These are phyloP conservation scores for Tuber microsphaerosporum DNA, from an alignment of 495 filamentous ascomycete species.

Conservation along the genomic window DNA sequence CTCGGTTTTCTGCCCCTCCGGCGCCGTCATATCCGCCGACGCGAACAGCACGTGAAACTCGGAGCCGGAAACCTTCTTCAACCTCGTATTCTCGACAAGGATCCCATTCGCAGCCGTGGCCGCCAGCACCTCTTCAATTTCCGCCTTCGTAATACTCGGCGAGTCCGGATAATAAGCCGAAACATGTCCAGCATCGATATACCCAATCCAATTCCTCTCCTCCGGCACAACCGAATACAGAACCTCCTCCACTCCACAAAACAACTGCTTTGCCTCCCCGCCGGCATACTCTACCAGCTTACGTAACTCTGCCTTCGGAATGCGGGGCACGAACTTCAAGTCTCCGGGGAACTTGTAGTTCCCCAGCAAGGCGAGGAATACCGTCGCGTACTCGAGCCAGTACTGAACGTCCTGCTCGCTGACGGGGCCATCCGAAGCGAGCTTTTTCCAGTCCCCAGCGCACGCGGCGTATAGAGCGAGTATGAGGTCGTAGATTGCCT, in stretches of 20 bases:
- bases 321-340: slow-evolving; percentile 82
- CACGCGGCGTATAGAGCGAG: slow-evolving; percentile 63
- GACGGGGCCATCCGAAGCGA: slow-evolving; percentile 64
- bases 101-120: slow-evolving; percentile 31
- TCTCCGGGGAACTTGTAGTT: slow-evolving; percentile 96
- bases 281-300: slow-evolving; percentile 61
- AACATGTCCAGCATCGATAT: slow-evolving; percentile 72
- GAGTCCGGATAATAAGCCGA: slow-evolving; percentile 91
- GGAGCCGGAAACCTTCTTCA: slow-evolving; percentile 60
- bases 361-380: slow-evolving; percentile 83
- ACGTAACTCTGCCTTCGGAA: slow-evolving; percentile 58
- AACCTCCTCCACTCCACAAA: slow-evolving; percentile 60
- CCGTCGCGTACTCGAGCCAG: slow-evolving; percentile 79
- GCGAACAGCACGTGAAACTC: slow-evolving; percentile 79
- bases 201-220: slow-evolving; percentile 75
- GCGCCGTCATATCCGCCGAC: slow-evolving; percentile 55
- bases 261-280: slow-evolving; percentile 55
- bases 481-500: slow-evolving; percentile 86
- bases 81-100: slow-evolving; percentile 75
- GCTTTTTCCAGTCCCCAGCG: slow-evolving; percentile 68
- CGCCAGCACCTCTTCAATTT: slow-evolving; percentile 44
- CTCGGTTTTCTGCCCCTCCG: slow-evolving; percentile 53
- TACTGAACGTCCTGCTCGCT: slow-evolving; percentile 60
- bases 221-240: slow-evolving; percentile 66
- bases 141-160: slow-evolving; percentile 71